A percentile compares a stretch with the other conserved stretches of the same genome.
phyloP scores from a whole-genome alignment of 805 yeast species.

The Saccharomycopsis guyanensis region DNA sequence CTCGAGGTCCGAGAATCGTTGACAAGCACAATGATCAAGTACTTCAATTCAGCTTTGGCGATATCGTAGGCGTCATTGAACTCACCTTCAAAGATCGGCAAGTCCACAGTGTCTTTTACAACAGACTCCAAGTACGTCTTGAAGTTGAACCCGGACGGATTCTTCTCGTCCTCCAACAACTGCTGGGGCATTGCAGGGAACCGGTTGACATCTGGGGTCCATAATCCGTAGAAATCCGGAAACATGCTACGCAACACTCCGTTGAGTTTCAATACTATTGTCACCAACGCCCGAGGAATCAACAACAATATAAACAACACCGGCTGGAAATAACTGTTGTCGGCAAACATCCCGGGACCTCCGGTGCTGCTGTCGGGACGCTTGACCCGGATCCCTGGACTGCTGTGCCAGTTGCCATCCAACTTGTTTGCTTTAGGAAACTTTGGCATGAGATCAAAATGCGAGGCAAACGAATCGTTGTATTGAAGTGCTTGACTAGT shows the following conservation, averaged over 20 bases:
- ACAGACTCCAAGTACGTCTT: constrained; percentile 23
- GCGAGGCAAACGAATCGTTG: constrained; percentile 4
- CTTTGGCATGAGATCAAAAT: constrained; percentile 27
- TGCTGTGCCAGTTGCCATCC: constrained; percentile 31
- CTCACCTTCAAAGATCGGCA: constrained; percentile 27
- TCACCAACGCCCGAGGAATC: constrained; percentile 45
- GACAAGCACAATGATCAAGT: constrained; percentile 46
- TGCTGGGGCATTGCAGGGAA: constrained; percentile 7
- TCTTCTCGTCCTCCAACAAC: neutral
- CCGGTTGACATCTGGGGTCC: constrained; percentile 1
- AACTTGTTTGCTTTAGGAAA: constrained; percentile 32
- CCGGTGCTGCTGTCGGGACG: neutral
- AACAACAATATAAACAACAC: constrained; percentile 45
- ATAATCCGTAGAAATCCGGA: constrained; percentile 25
- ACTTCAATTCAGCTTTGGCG: constrained; percentile 37
- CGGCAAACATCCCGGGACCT: neutral
- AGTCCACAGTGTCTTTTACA: constrained; percentile 17
- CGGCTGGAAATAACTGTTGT: constrained; percentile 24
- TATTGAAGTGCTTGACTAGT: neutral
- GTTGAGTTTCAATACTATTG: constrained; percentile 34
- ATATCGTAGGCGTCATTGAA: constrained; percentile 37
- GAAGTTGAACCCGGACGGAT: constrained; percentile 18
- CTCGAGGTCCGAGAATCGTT: constrained; percentile 9
- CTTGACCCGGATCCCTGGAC: constrained; percentile 18
- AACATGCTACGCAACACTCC: constrained; percentile 29